phyloP scores from a whole-genome alignment of 345 rosid species.

The Excoecaria agallocha region DNA sequence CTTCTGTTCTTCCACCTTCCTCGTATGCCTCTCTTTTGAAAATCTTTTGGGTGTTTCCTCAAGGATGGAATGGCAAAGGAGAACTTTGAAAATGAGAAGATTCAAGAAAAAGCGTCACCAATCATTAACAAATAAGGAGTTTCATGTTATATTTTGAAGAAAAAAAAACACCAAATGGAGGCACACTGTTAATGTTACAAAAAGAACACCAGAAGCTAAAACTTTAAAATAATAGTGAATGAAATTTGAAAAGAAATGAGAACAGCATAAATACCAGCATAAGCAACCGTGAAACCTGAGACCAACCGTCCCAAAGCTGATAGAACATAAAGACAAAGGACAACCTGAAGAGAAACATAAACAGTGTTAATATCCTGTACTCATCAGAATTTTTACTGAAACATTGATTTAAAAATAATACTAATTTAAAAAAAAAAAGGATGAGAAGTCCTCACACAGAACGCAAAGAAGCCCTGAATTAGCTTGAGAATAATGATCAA shows the following conservation, averaged over 20 bases:
- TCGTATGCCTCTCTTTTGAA: not conserved
- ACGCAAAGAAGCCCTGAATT: not conserved
- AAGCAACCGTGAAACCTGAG: constrained; percentile 84
- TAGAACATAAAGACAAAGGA: constrained; percentile 63
- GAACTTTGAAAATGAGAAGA: not conserved
- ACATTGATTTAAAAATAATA: not conserved
- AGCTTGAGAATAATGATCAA: not conserved
- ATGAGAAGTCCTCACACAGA: not conserved
- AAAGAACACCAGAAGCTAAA: too few relatives aligned
- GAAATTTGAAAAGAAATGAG: not conserved
- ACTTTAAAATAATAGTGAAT: not conserved
- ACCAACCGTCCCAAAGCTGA: constrained; percentile 75
- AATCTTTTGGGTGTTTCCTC: not conserved
- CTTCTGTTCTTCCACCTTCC: not conserved
- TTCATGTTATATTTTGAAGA: too few relatives aligned
- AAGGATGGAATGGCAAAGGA: not conserved
- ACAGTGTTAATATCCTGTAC: not conserved
- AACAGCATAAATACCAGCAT: constrained; percentile 64
- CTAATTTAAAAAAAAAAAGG: too few relatives aligned
- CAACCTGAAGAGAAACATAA: constrained; percentile 52
- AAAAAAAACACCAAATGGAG: too few relatives aligned
- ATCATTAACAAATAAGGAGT: not conserved
- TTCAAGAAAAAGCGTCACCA: not conserved
- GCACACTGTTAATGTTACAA: not conserved
- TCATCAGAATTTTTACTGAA: too few relatives aligned